Evolutionary conservation across 306 rosid species (phyloP).

Genomic region (barrel medic (Medicago truncatula)): MtrunA17r5.0-ANR NC_053049.1:48510501-48511000

Average conservation of each 20-base stretch:
- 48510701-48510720: conserved; percentile 94
- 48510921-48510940: conserved; percentile 75
- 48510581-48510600: background rate
- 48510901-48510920: conserved; percentile 67
- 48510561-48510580: background rate
- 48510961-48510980: conserved; percentile 83
- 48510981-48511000: conserved; percentile 81
- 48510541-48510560: background rate
- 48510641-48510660: background rate
- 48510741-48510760: conserved; percentile 81
- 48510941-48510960: conserved; percentile 72
- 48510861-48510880: conserved; percentile 74
- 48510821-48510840: conserved; percentile 71
- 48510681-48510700: conserved; percentile 49
- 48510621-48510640: background rate
- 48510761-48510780: conserved; percentile 83
- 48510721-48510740: conserved; percentile 76
- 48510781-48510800: conserved; percentile 69
- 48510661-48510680: conserved; percentile 30
- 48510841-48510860: conserved; percentile 82
- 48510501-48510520: too few species aligned
- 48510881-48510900: conserved; percentile 78
- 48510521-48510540: background rate
- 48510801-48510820: conserved; percentile 68
- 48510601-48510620: background rate